Conservation (phyloP, 2,329 filamentous ascomycete species). For the Didymella keratinophila region DNA sequence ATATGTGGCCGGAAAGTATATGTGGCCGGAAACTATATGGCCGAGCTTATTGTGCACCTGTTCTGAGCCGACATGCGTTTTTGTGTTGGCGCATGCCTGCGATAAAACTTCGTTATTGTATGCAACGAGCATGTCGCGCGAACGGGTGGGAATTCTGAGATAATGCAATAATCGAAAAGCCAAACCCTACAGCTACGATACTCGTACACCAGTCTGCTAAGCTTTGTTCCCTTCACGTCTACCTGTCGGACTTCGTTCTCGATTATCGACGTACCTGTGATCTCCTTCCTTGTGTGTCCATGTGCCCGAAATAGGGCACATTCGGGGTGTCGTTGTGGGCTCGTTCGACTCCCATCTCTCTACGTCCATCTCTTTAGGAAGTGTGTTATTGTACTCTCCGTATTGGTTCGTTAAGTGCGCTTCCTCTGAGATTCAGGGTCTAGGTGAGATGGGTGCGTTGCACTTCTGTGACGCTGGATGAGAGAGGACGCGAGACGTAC, state of each 20-base stretch:
- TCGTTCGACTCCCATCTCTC: not conserved
- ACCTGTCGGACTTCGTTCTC: not conserved
- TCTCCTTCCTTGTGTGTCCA: not conserved
- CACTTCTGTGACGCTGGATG: too few species aligned
- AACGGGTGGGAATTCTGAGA: not conserved
- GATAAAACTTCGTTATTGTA: too few species aligned
- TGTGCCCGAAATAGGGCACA: too few species aligned
- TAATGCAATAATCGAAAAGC: not conserved
- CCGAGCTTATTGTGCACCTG: not conserved
- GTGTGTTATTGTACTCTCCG: too few species aligned
- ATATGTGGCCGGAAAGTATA: too few species aligned
- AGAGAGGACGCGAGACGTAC: not conserved
- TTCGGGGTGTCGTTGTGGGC: not conserved
- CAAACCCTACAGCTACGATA: not conserved
- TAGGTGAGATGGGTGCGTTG: too few species aligned
- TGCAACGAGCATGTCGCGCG: not conserved
- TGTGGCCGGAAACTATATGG: too few species aligned
- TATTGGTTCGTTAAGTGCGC: too few species aligned
- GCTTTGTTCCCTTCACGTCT: not conserved
- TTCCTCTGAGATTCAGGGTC: too few species aligned
- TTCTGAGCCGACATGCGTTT: not conserved
- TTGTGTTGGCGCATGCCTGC: too few species aligned
- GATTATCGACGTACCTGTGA: not conserved
- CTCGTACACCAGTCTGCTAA: not conserved
- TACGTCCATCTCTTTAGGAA: too few species aligned